Evolutionary conservation across 2,329 filamentous ascomycete genomes (phyloP).

Genomic region (Acephala macrosclerotiorum): DNA sequence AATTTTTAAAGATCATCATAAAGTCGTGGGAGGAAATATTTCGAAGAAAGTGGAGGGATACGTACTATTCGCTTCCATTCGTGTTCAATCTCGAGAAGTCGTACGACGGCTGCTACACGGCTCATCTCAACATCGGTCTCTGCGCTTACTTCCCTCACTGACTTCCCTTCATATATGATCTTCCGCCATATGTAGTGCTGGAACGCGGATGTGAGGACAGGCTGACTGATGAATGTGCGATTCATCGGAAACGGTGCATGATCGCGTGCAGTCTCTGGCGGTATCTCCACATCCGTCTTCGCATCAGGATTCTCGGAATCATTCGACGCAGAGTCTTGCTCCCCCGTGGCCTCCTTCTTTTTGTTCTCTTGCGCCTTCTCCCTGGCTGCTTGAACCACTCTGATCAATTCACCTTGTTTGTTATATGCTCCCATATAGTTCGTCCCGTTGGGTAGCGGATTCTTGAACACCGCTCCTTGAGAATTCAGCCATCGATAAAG

Average conservation of each 20-base stretch:
- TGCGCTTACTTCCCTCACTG: conserved; percentile 68
- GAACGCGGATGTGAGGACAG: conserved; percentile 69
- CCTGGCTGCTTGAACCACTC: conserved; percentile 30
- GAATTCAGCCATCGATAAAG: conserved; percentile 42
- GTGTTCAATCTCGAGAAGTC: conserved; percentile 74
- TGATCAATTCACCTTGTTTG: conserved; percentile 38
- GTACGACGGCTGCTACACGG: conserved; percentile 73
- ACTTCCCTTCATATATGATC: conserved; percentile 61
- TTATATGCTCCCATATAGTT: conserved; percentile 45
- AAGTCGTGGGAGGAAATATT: conserved; percentile 26
- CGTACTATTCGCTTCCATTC: conserved; percentile 71
- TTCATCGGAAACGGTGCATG: conserved; percentile 68
- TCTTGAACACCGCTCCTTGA: conserved; percentile 37
- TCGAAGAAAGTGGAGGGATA: conserved; percentile 35
- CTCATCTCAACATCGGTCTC: conserved; percentile 71
- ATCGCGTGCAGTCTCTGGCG: conserved; percentile 34
- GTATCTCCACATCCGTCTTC: conserved; percentile 24
- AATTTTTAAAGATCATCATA: conserved; percentile 78
- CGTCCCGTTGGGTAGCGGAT: conserved; percentile 40
- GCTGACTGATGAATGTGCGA: conserved; percentile 63
- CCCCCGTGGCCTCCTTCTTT: conserved; percentile 5
- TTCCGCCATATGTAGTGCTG: conserved; percentile 68
- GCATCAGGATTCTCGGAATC: conserved; percentile 15
- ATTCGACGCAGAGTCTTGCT: neutral
- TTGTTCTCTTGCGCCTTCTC: conserved; percentile 11